These are phyloP conservation scores for Trichoderma asperellum DNA, from an alignment of 2,329 filamentous ascomycete species.

Conservation along the genomic window DNA sequence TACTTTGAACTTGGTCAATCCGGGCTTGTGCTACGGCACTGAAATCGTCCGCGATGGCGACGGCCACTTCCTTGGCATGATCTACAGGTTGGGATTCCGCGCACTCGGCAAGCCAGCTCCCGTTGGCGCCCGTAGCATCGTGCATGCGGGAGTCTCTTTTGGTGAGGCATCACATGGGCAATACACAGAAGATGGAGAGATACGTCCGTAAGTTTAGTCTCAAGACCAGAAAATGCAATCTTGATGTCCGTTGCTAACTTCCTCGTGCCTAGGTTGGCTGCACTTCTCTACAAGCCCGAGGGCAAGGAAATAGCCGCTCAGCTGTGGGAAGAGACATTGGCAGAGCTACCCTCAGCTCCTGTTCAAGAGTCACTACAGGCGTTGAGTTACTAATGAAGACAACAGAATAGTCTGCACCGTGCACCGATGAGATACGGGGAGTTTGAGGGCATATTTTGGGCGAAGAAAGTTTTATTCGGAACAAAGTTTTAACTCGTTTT, in stretches of 20 bases:
- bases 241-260: neutral
- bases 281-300: neutral
- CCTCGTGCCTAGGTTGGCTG: neutral
- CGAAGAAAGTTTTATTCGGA: neutral
- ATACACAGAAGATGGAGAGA: constrained; percentile 1
- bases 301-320: neutral
- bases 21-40: constrained; percentile 17
- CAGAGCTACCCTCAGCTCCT: neutral
- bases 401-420: neutral
- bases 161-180: neutral
- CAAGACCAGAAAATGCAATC: neutral
- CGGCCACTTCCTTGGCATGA: neutral
- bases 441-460: neutral
- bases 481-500: neutral
- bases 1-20: neutral
- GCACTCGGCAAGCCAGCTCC: neutral
- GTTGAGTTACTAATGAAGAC: neutral
- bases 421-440: neutral
- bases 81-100: neutral
- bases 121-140: neutral
- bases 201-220: neutral
- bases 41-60: neutral
- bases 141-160: neutral
- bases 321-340: neutral
- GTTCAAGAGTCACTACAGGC: neutral